Base-by-base conservation (phyloP, 345 rosid genomes). In the Euphorbia tirucalli region DNA sequence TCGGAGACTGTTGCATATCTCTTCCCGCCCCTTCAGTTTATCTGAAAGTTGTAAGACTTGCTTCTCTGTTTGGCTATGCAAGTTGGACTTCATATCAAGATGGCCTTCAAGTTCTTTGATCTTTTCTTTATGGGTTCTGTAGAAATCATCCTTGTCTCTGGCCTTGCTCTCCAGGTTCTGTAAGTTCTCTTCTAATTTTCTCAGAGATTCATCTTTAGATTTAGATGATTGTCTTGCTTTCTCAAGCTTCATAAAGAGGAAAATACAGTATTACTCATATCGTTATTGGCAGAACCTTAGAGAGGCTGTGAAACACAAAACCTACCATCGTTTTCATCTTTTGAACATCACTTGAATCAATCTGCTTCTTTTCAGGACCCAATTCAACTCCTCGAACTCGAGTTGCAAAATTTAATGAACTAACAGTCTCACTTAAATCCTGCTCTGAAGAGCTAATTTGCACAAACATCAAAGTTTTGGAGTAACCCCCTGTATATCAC, bases 401-500 rank as follows among this genome's bases (percentile, higher is more conserved):
- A 71, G 96, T 87, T 56, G 98, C 98, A 71, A 93, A 91, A 83
- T 88, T 93, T 21, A 93, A 75, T 62, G 98, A 93, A 67, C 98
- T 93, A 71, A 91, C 61, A 28, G 97, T 89, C 83, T 93, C 98
- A 73, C 97, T 87, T 66, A 83, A 64, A 79, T 93, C 98, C 71
- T 83, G 83, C 60, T 91, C 98, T 54, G 97, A 88, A 58, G 98
- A 97, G 81, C 97, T 91, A 59, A 93, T 93, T 85, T 93, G 98
- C 73, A 93, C 96, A 80, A 91, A 88, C 98, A 93, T 91, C 77
- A 88, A 70, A 15, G 98, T 93, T 74, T 93, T 93, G 63, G 98
- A 89, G 81, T 91, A 92, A 65, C 98, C 98, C 61, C 98, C 98
- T 93, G 87, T 70, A 77, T 54, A 28, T 25, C 64, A 54, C 50